Evolutionary conservation across 352 stramenopile genomes (phyloP), one percentile per base, ranked within the genome.

Genomic region (Phytophthora europaea): DNA sequence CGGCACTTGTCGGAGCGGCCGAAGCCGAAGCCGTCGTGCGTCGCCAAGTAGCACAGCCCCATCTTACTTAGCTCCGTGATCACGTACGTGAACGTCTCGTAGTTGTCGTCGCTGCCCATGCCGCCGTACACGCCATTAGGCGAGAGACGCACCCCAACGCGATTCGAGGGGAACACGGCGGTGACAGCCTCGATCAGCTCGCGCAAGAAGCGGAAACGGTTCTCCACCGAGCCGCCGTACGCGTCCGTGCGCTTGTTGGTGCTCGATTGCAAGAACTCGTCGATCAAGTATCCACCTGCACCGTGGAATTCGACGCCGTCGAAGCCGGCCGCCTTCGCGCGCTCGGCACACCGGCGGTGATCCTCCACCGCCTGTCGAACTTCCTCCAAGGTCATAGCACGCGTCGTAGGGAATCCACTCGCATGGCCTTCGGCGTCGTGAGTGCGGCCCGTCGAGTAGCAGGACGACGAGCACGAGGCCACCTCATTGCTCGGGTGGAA

Each of bases 261-360:
- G n/a, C 54, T 81, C n/a, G 75, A 65, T 61, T 95, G 82, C 23
- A 98, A 70, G 71, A 98, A 97, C 62, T 97, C 79, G 63, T 98
- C 91, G 51, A 98, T 76, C 12, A 98, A 73, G 55, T 98, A 98
- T 12, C 94, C 94, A 48, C 98, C 94, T 2, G 89, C 94, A 22
- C 45, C 74, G 76, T 98, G 94, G 97, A 79, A 67, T 50, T 79
- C 72, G 10, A 79, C 72, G 15, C 72, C 72, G 31, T 76, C 72
- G 23, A 81, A 98, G 7, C 94, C 94, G 22, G 92, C 92, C 18
- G 90, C 72, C 48, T 92, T 88, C 12, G 83, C 80, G 1, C 80
- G 81, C 40, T 72, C 70, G 0, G 92, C 91, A 5, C 73, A 86
- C 58, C 85, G 70, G 22, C 76, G 74, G 75, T 85, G 96, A 53